These are phyloP conservation scores for Pulveroboletus frians DNA, from an alignment of 768 basidiomycete genomes.

Conservation along the genomic window DNA sequence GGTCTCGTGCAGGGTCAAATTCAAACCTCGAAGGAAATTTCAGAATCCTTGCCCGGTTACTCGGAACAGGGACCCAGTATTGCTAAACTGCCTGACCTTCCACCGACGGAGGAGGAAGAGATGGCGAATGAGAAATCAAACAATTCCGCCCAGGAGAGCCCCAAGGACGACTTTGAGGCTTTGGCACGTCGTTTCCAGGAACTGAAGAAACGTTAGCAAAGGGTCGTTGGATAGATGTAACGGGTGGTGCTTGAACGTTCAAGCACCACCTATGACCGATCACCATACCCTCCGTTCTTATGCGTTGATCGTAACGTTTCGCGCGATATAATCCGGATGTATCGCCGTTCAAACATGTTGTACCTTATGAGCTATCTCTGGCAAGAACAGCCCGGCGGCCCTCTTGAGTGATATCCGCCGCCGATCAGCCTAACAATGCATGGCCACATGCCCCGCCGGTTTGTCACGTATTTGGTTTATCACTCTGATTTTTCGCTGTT, in stretches of 20 bases:
- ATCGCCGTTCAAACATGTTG: constrained; percentile 9
- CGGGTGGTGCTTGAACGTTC: constrained; percentile 1
- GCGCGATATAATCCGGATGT: constrained; percentile 4
- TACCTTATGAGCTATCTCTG: background rate
- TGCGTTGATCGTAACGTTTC: constrained; percentile 8
- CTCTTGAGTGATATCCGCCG: constrained; percentile 15
- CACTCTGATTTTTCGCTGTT: background rate
- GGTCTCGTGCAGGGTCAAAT: constrained; percentile 6
- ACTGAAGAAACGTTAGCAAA: constrained; percentile 68
- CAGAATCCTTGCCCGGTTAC: constrained; percentile 26
- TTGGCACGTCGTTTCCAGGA: constrained; percentile 79
- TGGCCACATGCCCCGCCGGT: background rate
- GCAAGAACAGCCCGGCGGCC: background rate
- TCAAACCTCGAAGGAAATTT: background rate
- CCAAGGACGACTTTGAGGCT: constrained; percentile 69
- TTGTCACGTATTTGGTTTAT: background rate
- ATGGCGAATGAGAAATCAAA: constrained; percentile 13
- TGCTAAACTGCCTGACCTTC: constrained; percentile 47
- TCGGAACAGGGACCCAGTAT: constrained; percentile 17
- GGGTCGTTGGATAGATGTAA: background rate
- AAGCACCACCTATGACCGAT: constrained; percentile 1
- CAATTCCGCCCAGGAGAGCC: constrained; percentile 14
- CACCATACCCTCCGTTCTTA: background rate
- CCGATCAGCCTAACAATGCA: constrained; percentile 3
- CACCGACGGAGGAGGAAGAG: constrained; percentile 42